These are phyloP conservation scores for Colletotrichum sp. DNA, from an alignment of 2,329 filamentous ascomycete species.

Conservation along the genomic window DNA sequence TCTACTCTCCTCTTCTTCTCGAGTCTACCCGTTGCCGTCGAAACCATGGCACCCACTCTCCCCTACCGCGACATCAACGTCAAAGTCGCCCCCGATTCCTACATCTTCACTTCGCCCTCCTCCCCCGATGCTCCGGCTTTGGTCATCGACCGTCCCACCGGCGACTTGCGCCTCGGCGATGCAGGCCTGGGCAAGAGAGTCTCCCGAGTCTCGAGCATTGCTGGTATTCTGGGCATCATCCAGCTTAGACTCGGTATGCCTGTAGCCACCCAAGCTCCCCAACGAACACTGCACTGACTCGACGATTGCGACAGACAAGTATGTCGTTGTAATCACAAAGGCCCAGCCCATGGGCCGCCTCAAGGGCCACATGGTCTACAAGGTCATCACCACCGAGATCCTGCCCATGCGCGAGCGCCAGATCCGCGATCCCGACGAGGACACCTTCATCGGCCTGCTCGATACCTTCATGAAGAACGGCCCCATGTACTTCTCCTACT, in stretches of 20 bases:
- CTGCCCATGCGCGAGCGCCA: constrained; percentile 91
- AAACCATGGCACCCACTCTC: constrained; percentile 46
- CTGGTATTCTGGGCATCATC: constrained; percentile 92
- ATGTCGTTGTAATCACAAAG: constrained; percentile 96
- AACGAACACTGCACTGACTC: constrained; percentile 2
- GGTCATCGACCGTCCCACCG: constrained; percentile 89
- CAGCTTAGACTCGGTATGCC: constrained; percentile 84
- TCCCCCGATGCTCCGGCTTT: constrained; percentile 87
- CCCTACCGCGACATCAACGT: constrained; percentile 98
- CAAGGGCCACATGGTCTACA: constrained; percentile 97
- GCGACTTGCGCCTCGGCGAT: constrained; percentile 86
- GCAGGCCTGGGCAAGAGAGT: constrained; percentile 77
- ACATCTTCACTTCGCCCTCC: constrained; percentile 96
- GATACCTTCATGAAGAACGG: constrained; percentile 81
- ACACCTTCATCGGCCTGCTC: constrained; percentile 84
- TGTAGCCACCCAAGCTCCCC: background rate
- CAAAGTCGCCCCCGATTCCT: constrained; percentile 88
- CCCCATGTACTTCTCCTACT: constrained; percentile 98
- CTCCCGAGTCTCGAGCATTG: constrained; percentile 83
- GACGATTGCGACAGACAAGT: constrained; percentile 72
- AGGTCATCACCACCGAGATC: constrained; percentile 88
- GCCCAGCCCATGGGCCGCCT: constrained; percentile 88
- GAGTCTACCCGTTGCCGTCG: background rate
- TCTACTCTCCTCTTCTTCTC: background rate
- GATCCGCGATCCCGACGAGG: constrained; percentile 91